Conservation (phyloP, 768 basidiomycete species). For the Tulasnella sp. region DNA sequence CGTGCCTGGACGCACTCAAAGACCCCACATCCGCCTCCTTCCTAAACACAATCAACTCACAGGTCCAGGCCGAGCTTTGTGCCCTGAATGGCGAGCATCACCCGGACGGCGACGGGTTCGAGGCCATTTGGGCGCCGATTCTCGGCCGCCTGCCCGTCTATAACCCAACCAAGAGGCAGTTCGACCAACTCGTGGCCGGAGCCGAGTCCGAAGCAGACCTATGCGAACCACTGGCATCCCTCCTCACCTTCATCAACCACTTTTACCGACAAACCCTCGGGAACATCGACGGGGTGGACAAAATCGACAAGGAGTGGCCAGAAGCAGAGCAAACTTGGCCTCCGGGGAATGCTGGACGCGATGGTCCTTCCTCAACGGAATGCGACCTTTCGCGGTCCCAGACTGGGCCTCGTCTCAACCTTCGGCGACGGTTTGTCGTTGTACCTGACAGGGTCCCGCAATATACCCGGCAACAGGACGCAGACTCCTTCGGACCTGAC, state of each 20-base stretch:
- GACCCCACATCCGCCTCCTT: background rate
- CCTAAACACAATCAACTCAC: background rate
- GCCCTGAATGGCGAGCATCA: background rate
- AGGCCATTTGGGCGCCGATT: background rate
- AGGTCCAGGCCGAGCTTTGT: background rate
- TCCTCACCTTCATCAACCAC: background rate
- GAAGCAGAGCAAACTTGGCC: background rate
- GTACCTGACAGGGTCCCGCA: no score
- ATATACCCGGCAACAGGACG: background rate
- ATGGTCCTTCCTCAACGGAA: background rate
- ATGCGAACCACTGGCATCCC: background rate
- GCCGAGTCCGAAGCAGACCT: background rate
- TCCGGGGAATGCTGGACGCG: background rate
- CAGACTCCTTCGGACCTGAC: background rate
- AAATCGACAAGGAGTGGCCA: background rate
- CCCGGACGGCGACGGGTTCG: background rate
- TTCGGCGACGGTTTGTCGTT: background rate
- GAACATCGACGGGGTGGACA: background rate
- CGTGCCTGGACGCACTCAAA: background rate
- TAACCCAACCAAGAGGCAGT: background rate
- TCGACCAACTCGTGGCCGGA: background rate
- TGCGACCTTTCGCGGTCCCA: no score
- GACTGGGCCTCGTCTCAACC: background rate
- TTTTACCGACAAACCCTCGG: background rate
- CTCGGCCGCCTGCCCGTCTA: background rate